These are phyloP conservation scores for Chytridium lagenaria DNA, from an alignment of 371 early-diverging fungal genomes.

Conservation along the genomic window DNA sequence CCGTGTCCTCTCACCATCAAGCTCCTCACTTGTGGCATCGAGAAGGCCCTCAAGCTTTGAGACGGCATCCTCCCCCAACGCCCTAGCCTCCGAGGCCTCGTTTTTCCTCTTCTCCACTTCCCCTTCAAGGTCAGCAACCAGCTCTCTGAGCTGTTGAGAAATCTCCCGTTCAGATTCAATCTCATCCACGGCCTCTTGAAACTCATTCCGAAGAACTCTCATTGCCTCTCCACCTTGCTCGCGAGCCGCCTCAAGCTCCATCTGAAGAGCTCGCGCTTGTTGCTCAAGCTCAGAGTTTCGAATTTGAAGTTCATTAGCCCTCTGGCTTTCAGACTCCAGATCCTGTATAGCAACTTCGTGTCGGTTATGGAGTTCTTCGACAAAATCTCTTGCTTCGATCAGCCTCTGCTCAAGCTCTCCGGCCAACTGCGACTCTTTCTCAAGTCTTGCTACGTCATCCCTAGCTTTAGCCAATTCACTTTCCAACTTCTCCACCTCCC, in stretches of 20 bases:
- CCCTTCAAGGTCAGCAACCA: neutral
- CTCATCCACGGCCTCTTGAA: neutral
- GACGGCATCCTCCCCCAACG: neutral
- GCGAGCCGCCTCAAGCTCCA: neutral
- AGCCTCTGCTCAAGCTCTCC: neutral
- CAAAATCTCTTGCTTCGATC: no score
- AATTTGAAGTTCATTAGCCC: neutral
- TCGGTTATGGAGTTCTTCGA: no score
- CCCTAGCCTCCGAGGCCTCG: neutral
- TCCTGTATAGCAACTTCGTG: no score
- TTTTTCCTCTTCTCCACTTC: constrained; percentile 1
- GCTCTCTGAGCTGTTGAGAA: neutral
- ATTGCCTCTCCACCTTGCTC: neutral
- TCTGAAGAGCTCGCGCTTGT: neutral
- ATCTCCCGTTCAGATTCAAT: neutral
- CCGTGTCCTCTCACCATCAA: neutral
- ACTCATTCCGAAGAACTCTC: neutral
- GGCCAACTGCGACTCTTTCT: neutral
- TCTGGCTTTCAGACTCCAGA: neutral
- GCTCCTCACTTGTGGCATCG: constrained; percentile 9
- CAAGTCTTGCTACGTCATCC: neutral
- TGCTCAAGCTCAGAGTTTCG: neutral
- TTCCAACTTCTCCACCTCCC: neutral
- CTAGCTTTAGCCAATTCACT: neutral
- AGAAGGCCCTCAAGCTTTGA: neutral